Evolutionary conservation across 169 alveolate species (phyloP).

Genomic region (Theileria sp.): DNA sequence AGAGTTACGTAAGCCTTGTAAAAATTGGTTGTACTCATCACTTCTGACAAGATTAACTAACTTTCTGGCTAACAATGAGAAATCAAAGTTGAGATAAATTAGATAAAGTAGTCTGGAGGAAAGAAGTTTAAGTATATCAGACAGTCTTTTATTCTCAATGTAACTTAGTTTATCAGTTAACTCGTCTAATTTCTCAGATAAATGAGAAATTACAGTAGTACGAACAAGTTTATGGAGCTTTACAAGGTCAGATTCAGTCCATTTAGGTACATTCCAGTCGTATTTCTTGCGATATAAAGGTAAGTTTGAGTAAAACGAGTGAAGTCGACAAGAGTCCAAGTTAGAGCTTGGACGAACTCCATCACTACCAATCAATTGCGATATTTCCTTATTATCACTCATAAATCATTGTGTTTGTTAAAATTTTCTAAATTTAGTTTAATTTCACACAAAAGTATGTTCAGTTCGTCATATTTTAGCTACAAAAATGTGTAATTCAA

Average conservation of each 20-base stretch:
- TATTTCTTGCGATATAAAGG: conserved; percentile 59
- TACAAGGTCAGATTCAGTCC: conserved; percentile 44
- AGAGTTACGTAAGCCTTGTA: neutral
- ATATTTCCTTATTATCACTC: conserved; percentile 45
- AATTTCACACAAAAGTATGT: neutral
- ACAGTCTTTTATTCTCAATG: neutral
- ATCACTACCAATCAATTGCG: conserved; percentile 53
- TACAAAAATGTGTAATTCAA: neutral
- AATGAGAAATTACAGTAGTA: neutral
- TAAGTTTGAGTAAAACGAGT: conserved; percentile 35
- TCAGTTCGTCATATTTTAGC: neutral
- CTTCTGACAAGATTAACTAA: conserved; percentile 18
- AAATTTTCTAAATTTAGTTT: neutral
- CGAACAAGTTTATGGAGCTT: conserved; percentile 35
- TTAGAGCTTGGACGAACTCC: conserved; percentile 62
- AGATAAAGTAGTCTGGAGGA: conserved; percentile 22
- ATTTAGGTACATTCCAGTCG: conserved; percentile 62
- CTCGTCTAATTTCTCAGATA: conserved; percentile 19
- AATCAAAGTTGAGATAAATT: conserved; percentile 26
- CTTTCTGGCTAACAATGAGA: neutral
- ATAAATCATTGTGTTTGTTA: neutral
- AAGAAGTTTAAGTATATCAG: conserved; percentile 8
- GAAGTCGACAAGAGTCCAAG: conserved; percentile 45
- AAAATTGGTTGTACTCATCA: conserved; percentile 1
- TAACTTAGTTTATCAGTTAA: conserved; percentile 1